Evolutionary conservation across 345 rosid species (phyloP).

Genomic region (Gossypium bickii): DNA sequence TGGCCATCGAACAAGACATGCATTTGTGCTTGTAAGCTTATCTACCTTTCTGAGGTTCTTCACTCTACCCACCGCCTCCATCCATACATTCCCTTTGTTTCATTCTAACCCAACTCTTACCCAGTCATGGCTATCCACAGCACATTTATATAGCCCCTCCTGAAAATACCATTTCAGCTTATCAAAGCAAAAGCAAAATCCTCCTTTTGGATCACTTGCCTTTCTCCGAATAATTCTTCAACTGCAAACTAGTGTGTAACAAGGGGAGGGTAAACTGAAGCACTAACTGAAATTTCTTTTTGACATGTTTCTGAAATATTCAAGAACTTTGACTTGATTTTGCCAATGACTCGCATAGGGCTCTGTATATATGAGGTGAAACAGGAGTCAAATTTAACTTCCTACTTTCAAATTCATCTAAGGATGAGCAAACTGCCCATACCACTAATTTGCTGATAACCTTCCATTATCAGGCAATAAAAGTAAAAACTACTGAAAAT

Average conservation of each 20-base stretch:
- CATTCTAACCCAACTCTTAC: too few species aligned
- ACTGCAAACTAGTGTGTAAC: too few species aligned
- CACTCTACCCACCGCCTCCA: too few species aligned
- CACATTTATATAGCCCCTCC: too few species aligned
- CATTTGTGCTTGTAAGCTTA: too few species aligned
- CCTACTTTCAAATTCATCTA: conserved; percentile 47
- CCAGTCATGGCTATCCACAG: too few species aligned
- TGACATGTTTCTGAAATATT: conserved; percentile 38
- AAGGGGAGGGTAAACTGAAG: too few species aligned
- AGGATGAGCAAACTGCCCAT: conserved; percentile 45
- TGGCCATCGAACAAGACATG: too few species aligned
- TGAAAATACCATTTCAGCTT: too few species aligned
- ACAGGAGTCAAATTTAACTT: conserved; percentile 29
- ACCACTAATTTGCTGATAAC: conserved; percentile 44
- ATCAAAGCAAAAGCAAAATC: conserved; percentile 26
- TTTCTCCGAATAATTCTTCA: conserved; percentile 43
- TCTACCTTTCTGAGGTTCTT: too few species aligned
- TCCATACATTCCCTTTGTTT: too few species aligned
- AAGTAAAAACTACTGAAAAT: conserved; percentile 43
- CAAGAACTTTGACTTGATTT: conserved; percentile 59
- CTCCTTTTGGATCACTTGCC: conserved; percentile 24
- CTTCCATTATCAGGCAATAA: conserved; percentile 65
- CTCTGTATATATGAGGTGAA: conserved; percentile 33
- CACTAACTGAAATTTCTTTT: too few species aligned
- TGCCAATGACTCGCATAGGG: conserved; percentile 49